A percentile compares a stretch with the other conserved stretches of the same genome.
Conservation (phyloP, 306 rosid genomes). For the Abrus precatorius region DNA sequence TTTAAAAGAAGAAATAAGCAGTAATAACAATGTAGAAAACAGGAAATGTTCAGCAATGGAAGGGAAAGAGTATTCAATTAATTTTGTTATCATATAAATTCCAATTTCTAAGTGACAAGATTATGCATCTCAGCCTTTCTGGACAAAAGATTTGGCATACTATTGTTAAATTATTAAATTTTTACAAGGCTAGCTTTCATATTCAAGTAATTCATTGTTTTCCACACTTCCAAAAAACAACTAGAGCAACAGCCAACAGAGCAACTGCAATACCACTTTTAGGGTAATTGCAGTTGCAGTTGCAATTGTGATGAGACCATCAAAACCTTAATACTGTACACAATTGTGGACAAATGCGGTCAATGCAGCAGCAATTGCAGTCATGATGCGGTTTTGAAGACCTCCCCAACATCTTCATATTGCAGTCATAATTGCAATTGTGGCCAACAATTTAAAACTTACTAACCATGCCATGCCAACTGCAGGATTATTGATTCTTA, state of each 20-base stretch:
- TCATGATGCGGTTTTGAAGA: not conserved
- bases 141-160: not conserved
- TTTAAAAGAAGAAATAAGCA: slow-evolving; percentile 9
- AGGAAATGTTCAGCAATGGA: not conserved
- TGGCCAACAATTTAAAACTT: not conserved
- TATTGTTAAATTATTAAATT: not conserved
- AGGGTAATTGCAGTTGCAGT: too few relatives aligned
- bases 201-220: slow-evolving; percentile 28
- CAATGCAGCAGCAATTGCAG: not conserved
- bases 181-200: slow-evolving; percentile 1
- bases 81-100: slow-evolving; percentile 19
- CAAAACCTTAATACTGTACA: not conserved
- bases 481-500: slow-evolving; percentile 8
- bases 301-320: not conserved
- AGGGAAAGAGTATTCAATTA: slow-evolving; percentile 9
- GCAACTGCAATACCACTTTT: not conserved
- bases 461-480: not conserved
- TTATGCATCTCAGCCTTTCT: slow-evolving; percentile 16
- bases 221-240: slow-evolving; percentile 15
- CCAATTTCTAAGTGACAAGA: slow-evolving; percentile 2
- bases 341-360: not conserved
- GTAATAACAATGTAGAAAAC: not conserved
- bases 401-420: too few relatives aligned
- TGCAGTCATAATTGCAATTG: not conserved
- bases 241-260: slow-evolving; percentile 15